Conservation (phyloP, 176 grass and related monocot species). For the Cocos nucifera region DNA sequence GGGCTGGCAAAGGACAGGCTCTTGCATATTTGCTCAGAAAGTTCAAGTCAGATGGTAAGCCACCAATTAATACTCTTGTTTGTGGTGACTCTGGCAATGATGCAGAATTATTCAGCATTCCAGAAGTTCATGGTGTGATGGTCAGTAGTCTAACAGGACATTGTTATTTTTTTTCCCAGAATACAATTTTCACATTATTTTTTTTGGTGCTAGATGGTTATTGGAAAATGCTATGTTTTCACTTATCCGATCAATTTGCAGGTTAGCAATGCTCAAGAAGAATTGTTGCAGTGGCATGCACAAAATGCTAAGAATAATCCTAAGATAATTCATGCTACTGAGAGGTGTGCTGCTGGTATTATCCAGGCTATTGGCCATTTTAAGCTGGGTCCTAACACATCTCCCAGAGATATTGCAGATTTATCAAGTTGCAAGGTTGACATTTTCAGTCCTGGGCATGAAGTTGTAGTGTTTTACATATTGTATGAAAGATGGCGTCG, state of each 20-base stretch:
- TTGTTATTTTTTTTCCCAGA: too few relatives aligned
- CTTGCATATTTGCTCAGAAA: conserved; percentile 74
- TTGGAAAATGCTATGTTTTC: not conserved
- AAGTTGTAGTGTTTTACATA: conserved; percentile 62
- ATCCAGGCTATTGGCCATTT: conserved; percentile 71
- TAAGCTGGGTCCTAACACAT: conserved; percentile 50
- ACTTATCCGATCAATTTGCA: conserved; percentile 19
- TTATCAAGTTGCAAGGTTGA: conserved; percentile 41
- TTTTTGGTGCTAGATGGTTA: too few relatives aligned
- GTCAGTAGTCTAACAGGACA: conserved; percentile 32
- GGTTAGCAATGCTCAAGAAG: conserved; percentile 86
- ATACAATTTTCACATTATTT: too few relatives aligned
- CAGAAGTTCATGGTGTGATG: conserved; percentile 69
- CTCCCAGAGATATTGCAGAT: conserved; percentile 49
- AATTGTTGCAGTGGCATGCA: conserved; percentile 79
- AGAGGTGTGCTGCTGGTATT: conserved; percentile 71
- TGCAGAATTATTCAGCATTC: conserved; percentile 79
- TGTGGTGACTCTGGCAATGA: conserved; percentile 92
- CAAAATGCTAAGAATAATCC: conserved; percentile 46
- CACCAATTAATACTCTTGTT: conserved; percentile 68
- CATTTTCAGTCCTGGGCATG: conserved; percentile 35
- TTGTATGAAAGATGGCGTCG: conserved; percentile 71
- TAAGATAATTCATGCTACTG: conserved; percentile 63
- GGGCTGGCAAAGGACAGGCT: conserved; percentile 85
- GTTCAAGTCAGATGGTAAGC: conserved; percentile 45